Base-by-base conservation (phyloP, 805 yeast species). In the Cyberlindnera nakhonratchasimensis region DNA sequence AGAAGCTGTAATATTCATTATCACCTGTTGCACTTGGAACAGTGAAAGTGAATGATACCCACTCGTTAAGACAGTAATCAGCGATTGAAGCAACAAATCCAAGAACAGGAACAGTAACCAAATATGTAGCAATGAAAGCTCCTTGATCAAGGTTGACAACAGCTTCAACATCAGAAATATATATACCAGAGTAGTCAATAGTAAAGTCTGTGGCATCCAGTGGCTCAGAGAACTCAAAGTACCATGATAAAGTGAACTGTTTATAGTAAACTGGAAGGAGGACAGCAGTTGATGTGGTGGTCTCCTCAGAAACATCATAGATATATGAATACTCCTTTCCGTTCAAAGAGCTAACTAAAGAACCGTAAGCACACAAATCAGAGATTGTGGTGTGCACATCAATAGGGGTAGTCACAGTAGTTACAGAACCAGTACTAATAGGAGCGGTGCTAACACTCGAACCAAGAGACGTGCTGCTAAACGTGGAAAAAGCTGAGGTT, bases 131-230 rank as follows among this genome's bases (percentile, higher is more conserved):
- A 19, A 46, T 26, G 30, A 46, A 44, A 3, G 48, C 22, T 39
- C 53, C 52, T 17, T 48, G 40, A 20, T 48, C 47, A 18, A 50
- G 35, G 42, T 52, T 52, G 9, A 46, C 54, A 6, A 9, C 32
- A 34, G 50, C 55, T 6, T 20, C 14, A 7, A 46, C 13, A 31
- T 40, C 29, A 7, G 28, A 6, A 12, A 52, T 28, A 10, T 38
- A 28, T 5, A 25, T 4, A 13, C 51, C 56, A 7, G 34, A 14
- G 10, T 21, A n/a, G 23, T 34, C 36, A 14, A 36, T 43, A 13
- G 34, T 23, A 37, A 52, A 52, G 8, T 30, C 45, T 20, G 40
- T 18, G 12, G 52, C 54, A 37, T 42, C 34, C 7, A 43, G 10
- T 2, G 39, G 30, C 17, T 46, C 43, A 8, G 31, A 28, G 34